These are phyloP conservation scores for Nigrospora oryzae DNA, from an alignment of 2,329 filamentous ascomycete genomes.

Conservation along the genomic window DNA sequence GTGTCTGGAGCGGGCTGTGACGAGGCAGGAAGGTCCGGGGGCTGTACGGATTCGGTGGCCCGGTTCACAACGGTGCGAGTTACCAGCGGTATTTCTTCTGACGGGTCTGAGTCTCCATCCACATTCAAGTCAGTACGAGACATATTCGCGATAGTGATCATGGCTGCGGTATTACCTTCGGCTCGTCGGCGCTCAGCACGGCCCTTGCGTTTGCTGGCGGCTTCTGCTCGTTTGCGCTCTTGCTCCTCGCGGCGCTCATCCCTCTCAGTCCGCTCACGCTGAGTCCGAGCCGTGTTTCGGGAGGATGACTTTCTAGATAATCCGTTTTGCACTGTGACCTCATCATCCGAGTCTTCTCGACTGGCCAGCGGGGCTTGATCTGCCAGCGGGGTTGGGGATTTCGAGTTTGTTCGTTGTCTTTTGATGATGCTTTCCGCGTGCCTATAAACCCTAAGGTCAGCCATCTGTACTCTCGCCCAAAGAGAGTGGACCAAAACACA, in stretches of 20 bases:
- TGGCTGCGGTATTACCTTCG: conserved; percentile 52
- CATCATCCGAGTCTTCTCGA: conserved; percentile 61
- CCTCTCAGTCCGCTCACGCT: conserved; percentile 55
- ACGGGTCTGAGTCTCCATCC: conserved; percentile 59
- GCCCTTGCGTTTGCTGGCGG: conserved; percentile 71
- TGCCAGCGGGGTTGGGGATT: conserved; percentile 53
- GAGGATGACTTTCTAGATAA: conserved; percentile 45
- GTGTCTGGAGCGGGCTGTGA: conserved; percentile 39
- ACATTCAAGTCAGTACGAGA: conserved; percentile 26
- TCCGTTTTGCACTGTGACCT: conserved; percentile 55
- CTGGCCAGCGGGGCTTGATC: conserved; percentile 37
- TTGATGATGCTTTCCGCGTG: conserved; percentile 60
- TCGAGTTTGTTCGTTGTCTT: conserved; percentile 74
- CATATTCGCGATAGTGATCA: conserved; percentile 14
- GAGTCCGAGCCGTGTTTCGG: conserved; percentile 47
- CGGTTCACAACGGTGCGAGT: conserved; percentile 25
- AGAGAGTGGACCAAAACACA: conserved; percentile 39
- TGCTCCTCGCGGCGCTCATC: conserved; percentile 71
- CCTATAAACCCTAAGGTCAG: conserved; percentile 33
- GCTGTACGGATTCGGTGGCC: conserved; percentile 19
- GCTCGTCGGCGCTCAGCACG: conserved; percentile 71
- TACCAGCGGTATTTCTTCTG: conserved; percentile 56
- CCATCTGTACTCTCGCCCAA: neutral
- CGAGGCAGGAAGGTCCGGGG: conserved; percentile 33
- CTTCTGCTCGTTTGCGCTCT: conserved; percentile 65